These are phyloP conservation scores for Ogataea ganodermae DNA, from an alignment of 805 yeast species.

Conservation along the genomic window DNA sequence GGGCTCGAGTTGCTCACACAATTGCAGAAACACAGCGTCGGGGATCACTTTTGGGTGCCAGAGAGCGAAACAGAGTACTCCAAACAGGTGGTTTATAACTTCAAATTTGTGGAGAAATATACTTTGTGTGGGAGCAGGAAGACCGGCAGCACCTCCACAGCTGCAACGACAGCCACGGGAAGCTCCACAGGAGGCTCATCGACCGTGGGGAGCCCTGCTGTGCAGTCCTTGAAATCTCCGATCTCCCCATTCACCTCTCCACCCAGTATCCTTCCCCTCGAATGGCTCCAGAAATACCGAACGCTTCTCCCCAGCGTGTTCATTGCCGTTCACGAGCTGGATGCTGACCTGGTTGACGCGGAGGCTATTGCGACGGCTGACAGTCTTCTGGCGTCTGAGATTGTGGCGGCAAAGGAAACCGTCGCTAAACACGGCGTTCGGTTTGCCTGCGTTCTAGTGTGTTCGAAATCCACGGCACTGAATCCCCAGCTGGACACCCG, in stretches of 20 bases:
- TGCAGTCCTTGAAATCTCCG: no score
- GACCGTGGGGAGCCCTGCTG: no score
- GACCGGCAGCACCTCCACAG: background rate
- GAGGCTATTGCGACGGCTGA: slow-evolving; percentile 31
- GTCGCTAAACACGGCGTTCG: slow-evolving; percentile 34
- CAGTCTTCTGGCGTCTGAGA: slow-evolving; percentile 39
- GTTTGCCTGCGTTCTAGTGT: slow-evolving; percentile 39
- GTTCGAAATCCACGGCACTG: slow-evolving; percentile 30
- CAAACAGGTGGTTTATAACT: slow-evolving; percentile 27
- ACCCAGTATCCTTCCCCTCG: slow-evolving; percentile 41
- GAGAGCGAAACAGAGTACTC: slow-evolving; percentile 19
- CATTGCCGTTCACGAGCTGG: slow-evolving; percentile 45
- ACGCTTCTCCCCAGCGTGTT: slow-evolving; percentile 49
- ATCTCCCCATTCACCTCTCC: slow-evolving; percentile 48
- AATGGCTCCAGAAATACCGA: slow-evolving; percentile 58
- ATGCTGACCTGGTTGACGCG: slow-evolving; percentile 31
- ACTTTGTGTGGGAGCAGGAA: slow-evolving; percentile 1
- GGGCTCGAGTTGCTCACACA: slow-evolving; percentile 35
- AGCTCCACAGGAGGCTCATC: no score
- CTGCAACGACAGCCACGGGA: background rate
- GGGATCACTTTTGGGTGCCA: slow-evolving; percentile 24
- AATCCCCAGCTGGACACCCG: slow-evolving; percentile 40
- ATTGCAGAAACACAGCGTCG: slow-evolving; percentile 32
- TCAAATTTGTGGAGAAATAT: slow-evolving; percentile 35
- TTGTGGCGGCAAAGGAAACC: slow-evolving; percentile 36